phyloP scores from a whole-genome alignment of 495 filamentous ascomycete species.

The Aspergillus haitiensis region DNA sequence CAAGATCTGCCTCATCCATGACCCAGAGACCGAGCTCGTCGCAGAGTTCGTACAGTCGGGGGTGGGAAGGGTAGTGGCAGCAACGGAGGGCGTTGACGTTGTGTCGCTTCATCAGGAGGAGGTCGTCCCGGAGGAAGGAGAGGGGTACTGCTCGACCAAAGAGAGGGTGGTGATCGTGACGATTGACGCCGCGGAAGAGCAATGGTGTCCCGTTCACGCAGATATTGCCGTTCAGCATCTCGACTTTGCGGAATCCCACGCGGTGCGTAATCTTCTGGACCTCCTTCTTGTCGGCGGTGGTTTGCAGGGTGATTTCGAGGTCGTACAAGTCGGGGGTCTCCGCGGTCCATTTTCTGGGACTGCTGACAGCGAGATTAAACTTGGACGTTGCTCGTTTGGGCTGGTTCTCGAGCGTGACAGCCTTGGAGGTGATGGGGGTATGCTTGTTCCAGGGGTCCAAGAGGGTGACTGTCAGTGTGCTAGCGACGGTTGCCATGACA shows the following conservation, averaged over 20 bases:
- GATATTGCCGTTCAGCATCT: slow-evolving; percentile 56
- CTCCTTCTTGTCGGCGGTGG: slow-evolving; percentile 15
- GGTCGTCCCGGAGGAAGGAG: slow-evolving; percentile 56
- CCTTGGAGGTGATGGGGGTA: not conserved
- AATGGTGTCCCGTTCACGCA: slow-evolving; percentile 60
- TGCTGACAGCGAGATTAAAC: slow-evolving; percentile 42
- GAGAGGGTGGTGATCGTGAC: slow-evolving; percentile 62
- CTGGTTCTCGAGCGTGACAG: not conserved
- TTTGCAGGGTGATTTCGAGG: slow-evolving; percentile 37
- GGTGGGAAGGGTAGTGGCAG: slow-evolving; percentile 62
- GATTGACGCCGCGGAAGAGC: slow-evolving; percentile 59
- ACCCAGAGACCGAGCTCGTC: slow-evolving; percentile 70
- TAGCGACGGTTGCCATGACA: slow-evolving; percentile 27
- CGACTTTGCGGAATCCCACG: slow-evolving; percentile 60
- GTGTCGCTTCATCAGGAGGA: slow-evolving; percentile 65
- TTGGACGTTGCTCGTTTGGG: slow-evolving; percentile 11
- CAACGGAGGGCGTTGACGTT: slow-evolving; percentile 66
- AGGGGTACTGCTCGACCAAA: slow-evolving; percentile 60
- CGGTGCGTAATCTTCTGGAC: slow-evolving; percentile 49
- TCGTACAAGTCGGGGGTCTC: slow-evolving; percentile 62
- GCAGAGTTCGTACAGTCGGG: slow-evolving; percentile 57
- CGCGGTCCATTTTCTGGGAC: slow-evolving; percentile 64
- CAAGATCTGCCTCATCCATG: slow-evolving; percentile 70
- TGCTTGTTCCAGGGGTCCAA: slow-evolving; percentile 24
- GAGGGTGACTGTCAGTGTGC: slow-evolving; percentile 35